phyloP scores from a whole-genome alignment of 257 asterid genomes.

The Datura wrightii region DNA sequence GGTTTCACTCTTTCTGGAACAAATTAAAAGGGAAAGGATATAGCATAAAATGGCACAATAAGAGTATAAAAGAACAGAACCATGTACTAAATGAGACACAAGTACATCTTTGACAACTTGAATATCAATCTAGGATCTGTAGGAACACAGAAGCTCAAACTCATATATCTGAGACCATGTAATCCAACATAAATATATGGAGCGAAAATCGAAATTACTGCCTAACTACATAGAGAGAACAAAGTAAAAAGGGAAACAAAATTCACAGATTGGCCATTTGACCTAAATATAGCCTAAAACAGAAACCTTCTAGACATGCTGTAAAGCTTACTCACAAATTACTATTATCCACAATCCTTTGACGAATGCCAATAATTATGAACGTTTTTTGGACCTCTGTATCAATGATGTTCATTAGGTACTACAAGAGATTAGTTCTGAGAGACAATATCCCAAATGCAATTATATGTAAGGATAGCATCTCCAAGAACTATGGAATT shows the following conservation, averaged over 20 bases:
- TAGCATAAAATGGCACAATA: neutral
- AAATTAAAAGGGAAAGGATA: neutral
- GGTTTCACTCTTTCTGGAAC: neutral
- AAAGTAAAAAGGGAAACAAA: neutral
- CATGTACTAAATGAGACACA: neutral
- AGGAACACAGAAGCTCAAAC: neutral
- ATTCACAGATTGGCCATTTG: neutral
- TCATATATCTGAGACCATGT: neutral
- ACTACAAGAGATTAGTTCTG: neutral
- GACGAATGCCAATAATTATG: neutral
- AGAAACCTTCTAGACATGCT: neutral
- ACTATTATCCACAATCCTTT: neutral
- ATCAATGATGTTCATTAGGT: neutral
- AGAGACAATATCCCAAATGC: neutral
- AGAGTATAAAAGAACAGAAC: neutral
- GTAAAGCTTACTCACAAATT: neutral
- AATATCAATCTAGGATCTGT: neutral
- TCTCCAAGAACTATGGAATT: neutral
- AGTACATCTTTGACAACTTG: neutral
- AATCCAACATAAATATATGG: conserved; percentile 22
- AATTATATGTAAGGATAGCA: neutral
- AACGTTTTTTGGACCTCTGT: neutral
- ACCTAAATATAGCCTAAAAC: neutral
- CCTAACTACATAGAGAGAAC: neutral
- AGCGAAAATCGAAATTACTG: neutral